Conservation (phyloP, 2,329 filamentous ascomycete species). For the Sarocladiaceae sp. region DNA sequence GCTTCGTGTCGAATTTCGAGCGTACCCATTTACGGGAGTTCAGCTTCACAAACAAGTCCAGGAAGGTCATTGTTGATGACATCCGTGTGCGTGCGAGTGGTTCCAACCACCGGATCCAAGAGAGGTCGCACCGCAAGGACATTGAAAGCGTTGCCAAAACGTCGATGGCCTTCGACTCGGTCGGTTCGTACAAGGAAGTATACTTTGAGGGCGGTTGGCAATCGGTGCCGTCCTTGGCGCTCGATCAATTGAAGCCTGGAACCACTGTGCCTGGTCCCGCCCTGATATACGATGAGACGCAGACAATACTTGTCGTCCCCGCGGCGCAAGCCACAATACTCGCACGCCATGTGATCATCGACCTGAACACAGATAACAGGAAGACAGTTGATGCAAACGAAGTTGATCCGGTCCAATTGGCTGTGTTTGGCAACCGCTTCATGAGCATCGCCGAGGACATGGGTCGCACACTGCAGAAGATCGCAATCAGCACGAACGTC, state of each 20-base stretch:
- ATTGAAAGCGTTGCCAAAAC: conserved; percentile 19
- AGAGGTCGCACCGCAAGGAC: conserved; percentile 41
- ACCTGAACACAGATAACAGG: conserved; percentile 30
- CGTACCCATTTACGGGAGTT: conserved; percentile 34
- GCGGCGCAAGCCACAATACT: conserved; percentile 23
- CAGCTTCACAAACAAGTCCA: conserved; percentile 29
- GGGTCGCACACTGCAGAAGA: conserved; percentile 69
- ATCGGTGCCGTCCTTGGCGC: conserved; percentile 38
- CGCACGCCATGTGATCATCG: conserved; percentile 47
- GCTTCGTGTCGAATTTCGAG: conserved; percentile 26
- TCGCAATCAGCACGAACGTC: conserved; percentile 67
- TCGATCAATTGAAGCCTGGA: conserved; percentile 31
- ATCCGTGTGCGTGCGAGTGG: conserved; percentile 34
- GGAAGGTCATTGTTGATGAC: conserved; percentile 35
- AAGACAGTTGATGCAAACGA: conserved; percentile 21
- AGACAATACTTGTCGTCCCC: conserved; percentile 65
- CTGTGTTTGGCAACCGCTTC: conserved; percentile 70
- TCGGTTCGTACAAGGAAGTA: too few species aligned
- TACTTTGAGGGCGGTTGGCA: conserved; percentile 70
- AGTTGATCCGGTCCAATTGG: conserved; percentile 46
- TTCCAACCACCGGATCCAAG: conserved; percentile 18
- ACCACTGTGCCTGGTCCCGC: conserved; percentile 23
- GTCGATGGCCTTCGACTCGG: too few species aligned
- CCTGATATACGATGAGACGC: conserved; percentile 61
- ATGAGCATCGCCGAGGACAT: conserved; percentile 79